Evolutionary conservation across 768 basidiomycete species (phyloP).

Genomic region (Podaxis pistillaris): DNA sequence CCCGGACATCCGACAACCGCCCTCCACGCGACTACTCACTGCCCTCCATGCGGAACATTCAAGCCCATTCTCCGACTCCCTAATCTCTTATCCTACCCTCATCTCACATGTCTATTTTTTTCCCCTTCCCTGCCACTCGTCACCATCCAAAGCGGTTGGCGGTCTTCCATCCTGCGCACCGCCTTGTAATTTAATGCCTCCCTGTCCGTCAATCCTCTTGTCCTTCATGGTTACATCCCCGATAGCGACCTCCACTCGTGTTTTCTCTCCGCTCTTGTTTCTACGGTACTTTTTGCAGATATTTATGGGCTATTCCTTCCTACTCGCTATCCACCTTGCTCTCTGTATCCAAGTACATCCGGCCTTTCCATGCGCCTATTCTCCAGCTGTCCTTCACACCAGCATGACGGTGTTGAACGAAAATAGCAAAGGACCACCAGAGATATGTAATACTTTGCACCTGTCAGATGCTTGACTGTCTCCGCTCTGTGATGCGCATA

Average conservation of each 20-base stretch:
- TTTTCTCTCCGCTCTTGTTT: no score
- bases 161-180: constrained; percentile 1
- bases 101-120: constrained; percentile 10
- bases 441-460: no score
- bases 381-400: background rate
- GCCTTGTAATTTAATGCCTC: background rate
- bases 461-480: constrained; percentile 2
- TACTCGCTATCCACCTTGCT: no score
- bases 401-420: background rate
- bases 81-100: background rate
- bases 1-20: background rate
- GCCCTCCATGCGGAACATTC: background rate
- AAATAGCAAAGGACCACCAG: background rate
- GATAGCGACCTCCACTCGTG: background rate
- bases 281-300: no score
- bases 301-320: no score
- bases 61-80: background rate
- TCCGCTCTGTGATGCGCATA: background rate
- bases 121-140: background rate
- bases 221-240: background rate
- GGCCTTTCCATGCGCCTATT: background rate
- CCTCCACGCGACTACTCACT: background rate
- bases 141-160: background rate
- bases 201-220: background rate
- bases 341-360: background rate